phyloP scores from a whole-genome alignment of 257 asterid species.

The Nicotiana benthamiana region DNA sequence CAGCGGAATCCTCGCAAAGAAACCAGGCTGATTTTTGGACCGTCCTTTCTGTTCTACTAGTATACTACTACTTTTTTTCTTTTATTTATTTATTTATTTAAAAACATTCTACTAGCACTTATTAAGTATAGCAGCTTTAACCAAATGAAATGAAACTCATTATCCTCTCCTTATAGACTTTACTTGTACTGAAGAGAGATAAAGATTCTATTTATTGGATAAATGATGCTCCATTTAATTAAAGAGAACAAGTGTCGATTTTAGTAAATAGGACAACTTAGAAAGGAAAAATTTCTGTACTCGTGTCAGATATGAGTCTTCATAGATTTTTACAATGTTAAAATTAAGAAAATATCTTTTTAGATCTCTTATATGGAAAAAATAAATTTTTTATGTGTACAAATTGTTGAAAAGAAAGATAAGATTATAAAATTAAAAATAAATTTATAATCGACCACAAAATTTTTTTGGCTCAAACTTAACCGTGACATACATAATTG shows the following conservation, averaged over 20 bases:
- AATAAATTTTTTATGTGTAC: too few species aligned
- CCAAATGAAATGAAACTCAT: not conserved
- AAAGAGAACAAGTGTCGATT: not conserved
- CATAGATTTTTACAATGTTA: too few species aligned
- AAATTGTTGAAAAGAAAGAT: too few species aligned
- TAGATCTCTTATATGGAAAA: too few species aligned
- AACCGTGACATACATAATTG: too few species aligned
- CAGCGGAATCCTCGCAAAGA: constrained; percentile 79
- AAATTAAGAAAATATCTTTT: too few species aligned
- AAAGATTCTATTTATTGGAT: not conserved
- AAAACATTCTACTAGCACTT: too few species aligned
- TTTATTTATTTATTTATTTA: not conserved
- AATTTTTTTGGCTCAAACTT: too few species aligned
- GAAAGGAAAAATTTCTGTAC: not conserved
- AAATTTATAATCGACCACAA: too few species aligned
- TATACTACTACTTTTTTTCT: not conserved
- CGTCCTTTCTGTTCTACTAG: constrained; percentile 24
- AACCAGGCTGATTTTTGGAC: constrained; percentile 40
- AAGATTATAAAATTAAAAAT: too few species aligned
- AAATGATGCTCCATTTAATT: not conserved
- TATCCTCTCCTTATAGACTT: not conserved
- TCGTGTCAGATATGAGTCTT: too few species aligned
- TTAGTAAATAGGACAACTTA: not conserved
- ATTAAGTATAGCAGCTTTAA: not conserved
- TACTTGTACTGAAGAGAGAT: not conserved